Evolutionary conservation across 2,329 filamentous ascomycete species (phyloP).

Genomic region (Colletotrichum magnum): DNA sequence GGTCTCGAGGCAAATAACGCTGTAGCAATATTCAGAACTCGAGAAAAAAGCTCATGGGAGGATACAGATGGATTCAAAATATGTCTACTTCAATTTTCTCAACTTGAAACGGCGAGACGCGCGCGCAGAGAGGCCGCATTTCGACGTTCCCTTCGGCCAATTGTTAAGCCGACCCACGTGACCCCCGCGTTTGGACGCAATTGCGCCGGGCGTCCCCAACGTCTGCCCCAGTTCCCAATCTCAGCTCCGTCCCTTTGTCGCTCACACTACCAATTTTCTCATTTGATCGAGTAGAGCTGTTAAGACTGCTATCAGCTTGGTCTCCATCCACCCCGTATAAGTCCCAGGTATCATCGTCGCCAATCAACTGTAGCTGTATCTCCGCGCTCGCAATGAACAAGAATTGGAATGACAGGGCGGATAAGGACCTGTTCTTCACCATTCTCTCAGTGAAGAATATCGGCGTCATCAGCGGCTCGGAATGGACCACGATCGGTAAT

Average conservation of each 20-base stretch:
- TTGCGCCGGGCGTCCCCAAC: conserved; percentile 15
- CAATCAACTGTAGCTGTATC: conserved; percentile 26
- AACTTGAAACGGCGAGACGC: neutral
- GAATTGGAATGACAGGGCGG: conserved; percentile 73
- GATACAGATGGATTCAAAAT: no score
- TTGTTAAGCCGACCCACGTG: conserved; percentile 32
- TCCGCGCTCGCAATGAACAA: conserved; percentile 64
- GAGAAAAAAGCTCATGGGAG: neutral
- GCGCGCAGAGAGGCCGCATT: neutral
- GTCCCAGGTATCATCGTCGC: conserved; percentile 33
- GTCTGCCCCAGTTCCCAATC: conserved; percentile 37
- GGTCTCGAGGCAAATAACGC: neutral
- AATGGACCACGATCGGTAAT: conserved; percentile 75
- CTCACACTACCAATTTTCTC: conserved; percentile 60
- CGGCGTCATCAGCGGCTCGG: conserved; percentile 72
- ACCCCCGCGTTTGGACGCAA: conserved; percentile 1
- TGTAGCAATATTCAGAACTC: neutral
- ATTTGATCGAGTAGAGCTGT: conserved; percentile 50
- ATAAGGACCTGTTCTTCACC: conserved; percentile 75
- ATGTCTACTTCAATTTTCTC: neutral
- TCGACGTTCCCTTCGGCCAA: conserved; percentile 21
- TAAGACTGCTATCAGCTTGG: conserved; percentile 52
- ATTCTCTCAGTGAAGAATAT: conserved; percentile 75
- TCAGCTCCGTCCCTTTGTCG: conserved; percentile 43
- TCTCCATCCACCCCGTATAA: conserved; percentile 26